These are phyloP conservation scores for Lumnitzera racemosa DNA, from an alignment of 345 rosid genomes.

Conservation along the genomic window DNA sequence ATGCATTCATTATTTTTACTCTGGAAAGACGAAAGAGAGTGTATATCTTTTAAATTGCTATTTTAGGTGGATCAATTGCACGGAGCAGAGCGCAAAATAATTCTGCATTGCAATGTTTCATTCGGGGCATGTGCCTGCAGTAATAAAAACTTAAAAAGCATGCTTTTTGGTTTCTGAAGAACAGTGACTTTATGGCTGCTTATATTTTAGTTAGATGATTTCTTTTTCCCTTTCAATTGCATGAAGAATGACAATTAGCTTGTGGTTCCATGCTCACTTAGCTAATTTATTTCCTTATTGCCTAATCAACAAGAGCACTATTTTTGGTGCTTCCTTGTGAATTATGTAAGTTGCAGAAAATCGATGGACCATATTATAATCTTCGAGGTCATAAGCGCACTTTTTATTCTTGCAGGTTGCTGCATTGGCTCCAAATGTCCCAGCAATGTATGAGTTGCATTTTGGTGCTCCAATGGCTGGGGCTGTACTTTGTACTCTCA, in stretches of 20 bases:
- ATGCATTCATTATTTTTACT: too few species aligned
- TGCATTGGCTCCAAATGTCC: slow-evolving; percentile 49
- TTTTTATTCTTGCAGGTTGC: slow-evolving; percentile 41
- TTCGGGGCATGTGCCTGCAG: too few species aligned
- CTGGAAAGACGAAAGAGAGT: too few species aligned
- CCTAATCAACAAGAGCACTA: not conserved
- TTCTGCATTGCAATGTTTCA: too few species aligned
- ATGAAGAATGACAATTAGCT: not conserved
- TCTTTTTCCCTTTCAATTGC: not conserved
- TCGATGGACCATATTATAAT: not conserved
- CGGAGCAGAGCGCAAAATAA: too few species aligned
- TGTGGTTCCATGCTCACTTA: not conserved
- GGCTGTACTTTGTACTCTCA: slow-evolving; percentile 51
- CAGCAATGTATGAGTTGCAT: slow-evolving; percentile 59
- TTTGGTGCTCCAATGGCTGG: slow-evolving; percentile 66
- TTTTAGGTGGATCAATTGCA: too few species aligned
- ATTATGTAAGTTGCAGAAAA: not conserved
- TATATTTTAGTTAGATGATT: not conserved
- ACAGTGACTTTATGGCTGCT: not conserved
- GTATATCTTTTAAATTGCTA: too few species aligned
- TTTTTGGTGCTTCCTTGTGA: not conserved
- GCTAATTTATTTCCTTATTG: not conserved
- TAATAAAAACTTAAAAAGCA: too few species aligned
- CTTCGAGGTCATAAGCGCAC: not conserved
- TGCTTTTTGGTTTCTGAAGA: too few species aligned